These are phyloP conservation scores for Neurospora africana DNA, from an alignment of 495 filamentous ascomycete genomes.

Conservation along the genomic window DNA sequence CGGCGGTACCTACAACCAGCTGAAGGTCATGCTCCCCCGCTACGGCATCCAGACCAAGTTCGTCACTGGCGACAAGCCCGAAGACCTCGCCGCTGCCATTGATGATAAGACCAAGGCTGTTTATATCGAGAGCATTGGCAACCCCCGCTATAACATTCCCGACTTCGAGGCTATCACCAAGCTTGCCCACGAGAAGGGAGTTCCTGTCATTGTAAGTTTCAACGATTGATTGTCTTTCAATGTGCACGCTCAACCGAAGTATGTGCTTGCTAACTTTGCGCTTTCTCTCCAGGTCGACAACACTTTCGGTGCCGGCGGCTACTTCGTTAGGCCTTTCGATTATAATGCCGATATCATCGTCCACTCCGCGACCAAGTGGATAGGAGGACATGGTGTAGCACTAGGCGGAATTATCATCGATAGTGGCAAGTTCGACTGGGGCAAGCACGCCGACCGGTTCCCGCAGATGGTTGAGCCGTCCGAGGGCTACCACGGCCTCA, in stretches of 20 bases:
- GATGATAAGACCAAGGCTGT: conserved; percentile 96
- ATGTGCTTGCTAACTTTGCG: background rate
- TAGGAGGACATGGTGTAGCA: conserved; percentile 94
- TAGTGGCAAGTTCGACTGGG: conserved; percentile 95
- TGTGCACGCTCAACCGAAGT: conserved; percentile 3
- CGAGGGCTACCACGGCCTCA: conserved; percentile 90
- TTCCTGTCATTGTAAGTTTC: conserved; percentile 68
- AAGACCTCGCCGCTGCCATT: conserved; percentile 74
- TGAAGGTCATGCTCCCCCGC: conserved; percentile 85
- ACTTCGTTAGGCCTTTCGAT: conserved; percentile 79
- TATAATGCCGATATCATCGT: conserved; percentile 93
- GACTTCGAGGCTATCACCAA: conserved; percentile 79
- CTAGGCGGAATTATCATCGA: conserved; percentile 87
- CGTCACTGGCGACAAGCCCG: conserved; percentile 70
- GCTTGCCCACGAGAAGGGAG: conserved; percentile 66
- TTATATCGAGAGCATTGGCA: conserved; percentile 91
- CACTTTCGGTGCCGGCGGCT: conserved; percentile 94
- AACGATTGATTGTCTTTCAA: background rate
- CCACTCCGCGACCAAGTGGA: conserved; percentile 97
- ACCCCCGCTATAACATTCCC: conserved; percentile 89
- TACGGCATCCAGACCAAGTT: conserved; percentile 89
- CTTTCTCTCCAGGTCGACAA: conserved; percentile 61
- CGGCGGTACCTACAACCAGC: conserved; percentile 96
- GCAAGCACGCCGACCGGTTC: conserved; percentile 75
- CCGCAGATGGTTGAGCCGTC: conserved; percentile 89